These are phyloP conservation scores for Fusarium camptoceras DNA, from an alignment of 2,329 filamentous ascomycete genomes.

Conservation along the genomic window DNA sequence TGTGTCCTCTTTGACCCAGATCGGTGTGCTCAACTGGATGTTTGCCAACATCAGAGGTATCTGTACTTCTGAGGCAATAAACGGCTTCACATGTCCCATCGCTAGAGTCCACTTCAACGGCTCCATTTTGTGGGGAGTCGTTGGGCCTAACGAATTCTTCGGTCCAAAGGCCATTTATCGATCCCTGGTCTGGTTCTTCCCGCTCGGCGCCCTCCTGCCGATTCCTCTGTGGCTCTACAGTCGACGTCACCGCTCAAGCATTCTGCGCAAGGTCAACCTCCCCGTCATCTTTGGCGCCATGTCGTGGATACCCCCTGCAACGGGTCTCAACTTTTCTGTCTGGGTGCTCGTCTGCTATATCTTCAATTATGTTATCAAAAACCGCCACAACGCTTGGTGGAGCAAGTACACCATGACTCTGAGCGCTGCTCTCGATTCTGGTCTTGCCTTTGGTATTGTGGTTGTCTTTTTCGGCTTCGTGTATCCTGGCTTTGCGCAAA, in stretches of 20 bases:
- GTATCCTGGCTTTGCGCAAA: conserved; percentile 79
- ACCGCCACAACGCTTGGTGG: conserved; percentile 81
- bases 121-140: conserved; percentile 89
- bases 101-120: conserved; percentile 92
- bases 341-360: conserved; percentile 88
- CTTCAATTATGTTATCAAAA: conserved; percentile 83
- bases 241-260: conserved; percentile 67
- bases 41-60: conserved; percentile 80
- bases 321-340: conserved; percentile 87
- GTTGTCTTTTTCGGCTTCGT: conserved; percentile 88
- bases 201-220: conserved; percentile 79
- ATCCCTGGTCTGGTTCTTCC: conserved; percentile 83
- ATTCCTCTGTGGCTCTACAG: conserved; percentile 79
- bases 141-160: conserved; percentile 86
- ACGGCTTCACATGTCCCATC: conserved; percentile 88
- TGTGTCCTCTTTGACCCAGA: conserved; percentile 83
- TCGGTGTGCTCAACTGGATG: conserved; percentile 91
- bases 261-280: conserved; percentile 81
- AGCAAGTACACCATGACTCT: conserved; percentile 92
- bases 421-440: conserved; percentile 84
- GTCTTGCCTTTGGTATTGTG: conserved; percentile 83
- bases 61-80: conserved; percentile 83
- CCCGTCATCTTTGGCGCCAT: conserved; percentile 86
- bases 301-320: conserved; percentile 88
- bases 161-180: conserved; percentile 80